Percentiles rank a stretch among this genome's conserved stretches.
These are phyloP conservation scores for Neckera pumila DNA, from an alignment of 225 moss, liverwort and hornwort species.

Conservation along the genomic window DNA sequence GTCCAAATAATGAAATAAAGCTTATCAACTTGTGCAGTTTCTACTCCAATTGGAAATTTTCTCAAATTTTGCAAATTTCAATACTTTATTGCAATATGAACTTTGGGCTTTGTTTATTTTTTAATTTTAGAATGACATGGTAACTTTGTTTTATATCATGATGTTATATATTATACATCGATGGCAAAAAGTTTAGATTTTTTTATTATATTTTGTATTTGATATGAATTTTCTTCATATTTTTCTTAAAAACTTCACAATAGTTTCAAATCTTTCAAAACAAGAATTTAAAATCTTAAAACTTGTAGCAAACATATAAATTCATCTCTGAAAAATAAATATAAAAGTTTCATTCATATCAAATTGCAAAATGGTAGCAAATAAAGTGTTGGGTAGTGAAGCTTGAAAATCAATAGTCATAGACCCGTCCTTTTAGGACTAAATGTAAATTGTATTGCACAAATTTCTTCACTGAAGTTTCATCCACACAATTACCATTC, in stretches of 20 bases:
- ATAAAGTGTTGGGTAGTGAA: too few species aligned
- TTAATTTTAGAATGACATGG: rapidly evolving
- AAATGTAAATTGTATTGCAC: not conserved
- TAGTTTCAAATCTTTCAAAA: not conserved
- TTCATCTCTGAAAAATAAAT: not conserved
- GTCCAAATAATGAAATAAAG: not conserved
- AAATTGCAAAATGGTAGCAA: too few species aligned
- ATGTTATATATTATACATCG: not conserved
- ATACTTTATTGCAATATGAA: not conserved
- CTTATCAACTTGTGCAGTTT: not conserved
- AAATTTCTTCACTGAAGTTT: not conserved
- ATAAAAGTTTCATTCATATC: too few species aligned
- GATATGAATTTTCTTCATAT: not conserved
- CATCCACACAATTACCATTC: not conserved
- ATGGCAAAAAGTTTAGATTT: not conserved
- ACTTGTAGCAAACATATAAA: not conserved
- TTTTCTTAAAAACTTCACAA: not conserved
- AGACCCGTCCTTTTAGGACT: rapidly evolving
- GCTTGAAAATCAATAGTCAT: not conserved
- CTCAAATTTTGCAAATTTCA: not conserved
- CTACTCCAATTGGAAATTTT: not conserved
- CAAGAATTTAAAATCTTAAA: too few species aligned
- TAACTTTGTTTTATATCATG: not conserved
- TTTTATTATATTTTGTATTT: not conserved
- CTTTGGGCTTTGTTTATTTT: not conserved